A percentile compares a stretch with the other conserved stretches of the same genome.
Evolutionary conservation across 768 basidiomycete species (phyloP).

Genomic region (Rhizopogon rudus): DNA sequence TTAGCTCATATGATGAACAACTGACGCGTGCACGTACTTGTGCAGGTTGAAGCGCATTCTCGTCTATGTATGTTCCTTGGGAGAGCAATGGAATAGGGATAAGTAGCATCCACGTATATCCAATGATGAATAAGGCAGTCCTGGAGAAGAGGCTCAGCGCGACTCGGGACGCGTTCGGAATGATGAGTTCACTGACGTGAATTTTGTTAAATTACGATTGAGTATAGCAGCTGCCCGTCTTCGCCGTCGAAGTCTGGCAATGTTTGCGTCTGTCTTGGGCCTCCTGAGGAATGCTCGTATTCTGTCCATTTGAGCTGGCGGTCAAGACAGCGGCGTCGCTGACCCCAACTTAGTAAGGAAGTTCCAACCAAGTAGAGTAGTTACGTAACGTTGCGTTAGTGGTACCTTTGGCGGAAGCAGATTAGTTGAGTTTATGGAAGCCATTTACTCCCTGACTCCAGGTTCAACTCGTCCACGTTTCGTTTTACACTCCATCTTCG

Average conservation of each 20-base stretch:
- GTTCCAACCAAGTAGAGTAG: not conserved
- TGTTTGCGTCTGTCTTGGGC: conserved; percentile 25
- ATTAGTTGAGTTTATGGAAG: not conserved
- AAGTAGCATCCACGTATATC: conserved; percentile 80
- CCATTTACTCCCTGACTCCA: not conserved
- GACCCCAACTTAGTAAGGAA: too few relatives aligned
- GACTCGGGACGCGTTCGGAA: not conserved
- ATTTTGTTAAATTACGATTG: conserved; percentile 24
- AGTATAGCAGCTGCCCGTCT: conserved; percentile 31
- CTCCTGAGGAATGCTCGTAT: conserved; percentile 13
- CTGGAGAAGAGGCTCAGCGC: conserved; percentile 30
- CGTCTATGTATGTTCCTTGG: conserved; percentile 79
- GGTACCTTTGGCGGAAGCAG: not conserved
- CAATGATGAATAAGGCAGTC: conserved; percentile 50
- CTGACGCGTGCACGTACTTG: conserved; percentile 49
- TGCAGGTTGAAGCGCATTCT: conserved; percentile 91
- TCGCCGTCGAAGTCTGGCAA: conserved; percentile 42
- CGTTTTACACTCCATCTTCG: not conserved
- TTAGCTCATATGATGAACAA: not conserved
- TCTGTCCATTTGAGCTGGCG: conserved; percentile 17
- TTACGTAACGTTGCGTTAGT: not conserved
- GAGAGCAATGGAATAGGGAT: conserved; percentile 67
- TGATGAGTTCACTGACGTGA: conserved; percentile 19
- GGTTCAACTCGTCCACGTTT: conserved; percentile 1
- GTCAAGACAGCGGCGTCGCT: too few relatives aligned